Evolutionary conservation across 108 stramenopile species (phyloP).

Genomic region (Cyclostephanos invisitatus): DNA sequence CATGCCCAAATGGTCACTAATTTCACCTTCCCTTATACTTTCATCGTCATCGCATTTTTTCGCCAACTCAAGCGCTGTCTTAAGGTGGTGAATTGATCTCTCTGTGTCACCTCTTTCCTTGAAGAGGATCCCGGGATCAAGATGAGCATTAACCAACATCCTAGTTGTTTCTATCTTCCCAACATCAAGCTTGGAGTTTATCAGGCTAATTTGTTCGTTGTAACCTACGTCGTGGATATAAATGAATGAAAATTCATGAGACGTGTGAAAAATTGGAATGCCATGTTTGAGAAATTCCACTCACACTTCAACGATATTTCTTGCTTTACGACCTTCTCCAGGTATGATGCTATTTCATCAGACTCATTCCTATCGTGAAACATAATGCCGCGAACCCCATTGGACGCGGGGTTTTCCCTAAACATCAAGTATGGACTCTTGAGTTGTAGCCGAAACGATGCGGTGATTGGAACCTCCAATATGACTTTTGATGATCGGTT

Average conservation of each 20-base stretch:
- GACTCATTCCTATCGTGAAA: constrained; percentile 72
- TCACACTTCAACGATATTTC: constrained; percentile 48
- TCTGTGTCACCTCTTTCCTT: constrained; percentile 28
- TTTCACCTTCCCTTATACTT: constrained; percentile 20
- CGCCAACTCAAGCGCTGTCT: constrained; percentile 29
- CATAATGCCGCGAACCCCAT: constrained; percentile 62
- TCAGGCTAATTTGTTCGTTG: constrained; percentile 39
- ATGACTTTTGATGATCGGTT: constrained; percentile 73
- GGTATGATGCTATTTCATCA: constrained; percentile 42
- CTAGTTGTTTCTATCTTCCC: constrained; percentile 14
- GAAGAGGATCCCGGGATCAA: constrained; percentile 29
- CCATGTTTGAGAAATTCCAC: constrained; percentile 1
- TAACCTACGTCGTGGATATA: constrained; percentile 14
- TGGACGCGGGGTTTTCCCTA: constrained; percentile 28
- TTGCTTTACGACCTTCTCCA: constrained; percentile 47
- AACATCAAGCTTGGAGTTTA: constrained; percentile 29
- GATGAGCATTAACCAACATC: constrained; percentile 33
- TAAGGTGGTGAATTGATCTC: constrained; percentile 32
- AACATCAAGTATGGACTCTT: constrained; percentile 81
- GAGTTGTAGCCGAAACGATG: constrained; percentile 72
- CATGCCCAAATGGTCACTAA: constrained; percentile 43
- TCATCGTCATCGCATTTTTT: constrained; percentile 18
- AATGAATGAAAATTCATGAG: neutral
- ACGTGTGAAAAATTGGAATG: neutral
- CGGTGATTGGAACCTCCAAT: constrained; percentile 56